phyloP scores from a whole-genome alignment of 768 basidiomycete genomes.

The Ramaria sp. region DNA sequence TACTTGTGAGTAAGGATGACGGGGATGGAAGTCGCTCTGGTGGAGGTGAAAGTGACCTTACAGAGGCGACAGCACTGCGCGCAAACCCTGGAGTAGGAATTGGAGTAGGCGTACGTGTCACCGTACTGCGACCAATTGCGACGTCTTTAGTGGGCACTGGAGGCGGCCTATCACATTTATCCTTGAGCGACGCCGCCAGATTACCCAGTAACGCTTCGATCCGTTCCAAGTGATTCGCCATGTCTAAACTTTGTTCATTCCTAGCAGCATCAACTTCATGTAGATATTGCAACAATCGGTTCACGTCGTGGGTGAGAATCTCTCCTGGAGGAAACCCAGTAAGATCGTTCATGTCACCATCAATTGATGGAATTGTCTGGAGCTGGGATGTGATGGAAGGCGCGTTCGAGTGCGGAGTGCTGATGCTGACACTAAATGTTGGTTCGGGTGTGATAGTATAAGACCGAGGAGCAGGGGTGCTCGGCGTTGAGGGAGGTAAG shows the following conservation, averaged over 20 bases:
- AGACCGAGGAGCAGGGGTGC: conserved; percentile 28
- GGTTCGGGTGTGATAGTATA: conserved; percentile 27
- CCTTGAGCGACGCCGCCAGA: conserved; percentile 44
- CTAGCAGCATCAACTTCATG: conserved; percentile 56
- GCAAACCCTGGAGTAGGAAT: conserved; percentile 16
- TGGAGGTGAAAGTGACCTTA: conserved; percentile 29
- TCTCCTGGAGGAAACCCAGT: conserved; percentile 7
- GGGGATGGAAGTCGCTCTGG: conserved; percentile 29
- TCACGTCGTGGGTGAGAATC: conserved; percentile 29
- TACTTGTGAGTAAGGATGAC: conserved; percentile 22
- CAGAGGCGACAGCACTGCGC: conserved; percentile 16
- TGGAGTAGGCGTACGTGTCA: conserved; percentile 14
- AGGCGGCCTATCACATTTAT: conserved; percentile 17
- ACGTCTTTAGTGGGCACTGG: conserved; percentile 26
- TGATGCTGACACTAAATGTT: conserved; percentile 36
- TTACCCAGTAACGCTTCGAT: conserved; percentile 61
- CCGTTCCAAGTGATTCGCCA: conserved; percentile 56
- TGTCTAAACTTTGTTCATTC: conserved; percentile 50
- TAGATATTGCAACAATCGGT: conserved; percentile 35
- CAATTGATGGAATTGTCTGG: conserved; percentile 31
- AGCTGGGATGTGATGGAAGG: conserved; percentile 40
- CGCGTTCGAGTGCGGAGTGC: conserved; percentile 33
- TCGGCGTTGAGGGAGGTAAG: conserved; percentile 21
- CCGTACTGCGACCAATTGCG: conserved; percentile 34
- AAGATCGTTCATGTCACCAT: conserved; percentile 23